Evolutionary conservation across 2,329 filamentous ascomycete species (phyloP).

Genomic region (Beauveria brongniartii): DNA sequence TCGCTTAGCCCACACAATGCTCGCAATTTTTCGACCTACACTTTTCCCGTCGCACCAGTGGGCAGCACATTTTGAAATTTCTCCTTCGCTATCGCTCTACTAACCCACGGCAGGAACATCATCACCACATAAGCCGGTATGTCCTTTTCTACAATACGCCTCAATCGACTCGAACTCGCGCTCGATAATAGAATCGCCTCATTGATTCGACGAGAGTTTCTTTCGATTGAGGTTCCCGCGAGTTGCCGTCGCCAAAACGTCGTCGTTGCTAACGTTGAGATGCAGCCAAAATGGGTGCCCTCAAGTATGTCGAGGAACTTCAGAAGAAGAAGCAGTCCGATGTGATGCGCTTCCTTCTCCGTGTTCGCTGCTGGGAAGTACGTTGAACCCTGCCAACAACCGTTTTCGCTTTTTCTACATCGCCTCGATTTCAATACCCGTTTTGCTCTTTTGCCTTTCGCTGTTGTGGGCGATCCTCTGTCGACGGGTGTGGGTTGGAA

Average conservation of each 20-base stretch:
- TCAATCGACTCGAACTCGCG: slow-evolving; percentile 1
- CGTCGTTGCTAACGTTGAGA: slow-evolving; percentile 20
- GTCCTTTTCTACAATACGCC: slow-evolving; percentile 15
- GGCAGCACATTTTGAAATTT: slow-evolving; percentile 19
- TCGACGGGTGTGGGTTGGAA: slow-evolving; percentile 2
- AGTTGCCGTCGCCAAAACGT: neutral
- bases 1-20: slow-evolving; percentile 33
- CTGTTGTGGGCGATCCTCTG: slow-evolving; percentile 12
- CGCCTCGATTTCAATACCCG: slow-evolving; percentile 6
- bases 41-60: slow-evolving; percentile 24
- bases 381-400: slow-evolving; percentile 40
- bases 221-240: slow-evolving; percentile 1
- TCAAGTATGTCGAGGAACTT: slow-evolving; percentile 99
- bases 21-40: slow-evolving; percentile 22
- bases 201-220: neutral
- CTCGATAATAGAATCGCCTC: neutral
- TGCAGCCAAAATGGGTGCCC: slow-evolving; percentile 86
- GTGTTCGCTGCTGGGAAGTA: slow-evolving; percentile 99
- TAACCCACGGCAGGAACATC: slow-evolving; percentile 30
- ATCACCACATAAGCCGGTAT: slow-evolving; percentile 29
- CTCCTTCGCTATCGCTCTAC: slow-evolving; percentile 24
- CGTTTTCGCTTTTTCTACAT: slow-evolving; percentile 15
- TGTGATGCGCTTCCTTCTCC: slow-evolving; percentile 99
- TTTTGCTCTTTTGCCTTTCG: neutral
- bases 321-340: slow-evolving; percentile 99